Base-by-base conservation (phyloP, 1,284 basidiomycete genomes). In the Bondarzewia mesenterica region DNA sequence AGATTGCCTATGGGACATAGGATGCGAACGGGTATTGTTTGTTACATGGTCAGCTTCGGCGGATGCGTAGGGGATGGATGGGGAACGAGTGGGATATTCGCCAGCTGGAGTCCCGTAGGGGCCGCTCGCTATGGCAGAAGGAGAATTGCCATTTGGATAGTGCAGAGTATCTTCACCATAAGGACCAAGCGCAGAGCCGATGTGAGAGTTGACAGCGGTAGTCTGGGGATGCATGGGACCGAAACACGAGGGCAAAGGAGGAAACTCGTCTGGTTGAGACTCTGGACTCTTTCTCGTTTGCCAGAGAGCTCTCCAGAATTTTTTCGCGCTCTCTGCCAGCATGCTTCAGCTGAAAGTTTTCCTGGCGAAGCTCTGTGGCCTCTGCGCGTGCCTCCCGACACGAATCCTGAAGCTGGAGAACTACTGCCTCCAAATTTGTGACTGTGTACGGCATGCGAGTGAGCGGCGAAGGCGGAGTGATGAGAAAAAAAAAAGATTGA, bases 391-490 rank as follows among this genome's bases (percentile, higher is more conserved):
- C 72, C 52, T 85, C 81, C 49, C 82, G 74, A 62, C 81, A 85
- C 8, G 85, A 86, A 53, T 88, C 85, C 61, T 90, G 87, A 41
- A 90, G 75, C 56, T 87, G 82, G 25, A 88, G 66, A 52, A 90
- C 86, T 47, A 90, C 85, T 25, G 76, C 77, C 64, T 90, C 87
- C 51, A 90, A 73, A 58, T 80, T 88, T 20, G 81, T 88, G 52
- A 90, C 88, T 82, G 61, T 48, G 48, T 45, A 55, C 45, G 39
- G 7, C n/a, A n/a, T 25, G 21, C 40, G 18, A 50, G 29, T 46
- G 29, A 32, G 21, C 43, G 47, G 52, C 55, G 48, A 56, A 51
- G 49, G 52, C 50, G 41, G 46, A 47, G 26, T 38, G 40, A 47
- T 50, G 53, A 57, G 49, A 53, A 50, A 51, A 48, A 36, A 37